These are phyloP conservation scores for Epichloe gansuensis DNA, from an alignment of 2,329 filamentous ascomycete genomes.

Conservation along the genomic window DNA sequence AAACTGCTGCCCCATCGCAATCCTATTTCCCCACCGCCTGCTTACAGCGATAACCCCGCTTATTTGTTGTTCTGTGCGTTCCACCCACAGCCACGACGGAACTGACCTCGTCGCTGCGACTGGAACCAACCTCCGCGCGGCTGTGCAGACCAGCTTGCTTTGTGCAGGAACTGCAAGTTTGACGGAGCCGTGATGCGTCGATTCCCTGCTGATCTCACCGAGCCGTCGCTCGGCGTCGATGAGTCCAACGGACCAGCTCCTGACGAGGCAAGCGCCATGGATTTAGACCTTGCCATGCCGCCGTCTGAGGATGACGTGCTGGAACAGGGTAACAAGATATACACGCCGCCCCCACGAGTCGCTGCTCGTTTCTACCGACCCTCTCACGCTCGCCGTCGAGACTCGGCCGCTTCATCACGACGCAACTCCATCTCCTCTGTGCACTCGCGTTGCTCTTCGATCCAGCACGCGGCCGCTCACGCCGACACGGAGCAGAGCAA, in stretches of 20 bases:
- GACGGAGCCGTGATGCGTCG: conserved; percentile 27
- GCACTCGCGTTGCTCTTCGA: conserved; percentile 55
- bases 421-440: conserved; percentile 69
- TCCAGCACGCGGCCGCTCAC: conserved; percentile 38
- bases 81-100: neutral
- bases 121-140: neutral
- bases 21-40: no score
- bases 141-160: neutral
- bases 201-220: conserved; percentile 28
- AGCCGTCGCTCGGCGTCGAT: conserved; percentile 29
- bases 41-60: neutral
- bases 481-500: conserved; percentile 57
- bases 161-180: neutral
- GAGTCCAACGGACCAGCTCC: conserved; percentile 20
- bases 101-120: neutral
- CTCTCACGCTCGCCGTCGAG: conserved; percentile 54
- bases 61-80: neutral
- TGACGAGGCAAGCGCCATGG: conserved; percentile 19
- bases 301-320: conserved; percentile 24
- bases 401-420: conserved; percentile 66
- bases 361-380: conserved; percentile 67
- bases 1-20: no score
- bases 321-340: conserved; percentile 24
- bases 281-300: conserved; percentile 27
- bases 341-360: conserved; percentile 62